Evolutionary conservation across 2,329 filamentous ascomycete species (phyloP), one percentile per base, ranked within the genome.

Genomic region (Esteya vermicola): DNA sequence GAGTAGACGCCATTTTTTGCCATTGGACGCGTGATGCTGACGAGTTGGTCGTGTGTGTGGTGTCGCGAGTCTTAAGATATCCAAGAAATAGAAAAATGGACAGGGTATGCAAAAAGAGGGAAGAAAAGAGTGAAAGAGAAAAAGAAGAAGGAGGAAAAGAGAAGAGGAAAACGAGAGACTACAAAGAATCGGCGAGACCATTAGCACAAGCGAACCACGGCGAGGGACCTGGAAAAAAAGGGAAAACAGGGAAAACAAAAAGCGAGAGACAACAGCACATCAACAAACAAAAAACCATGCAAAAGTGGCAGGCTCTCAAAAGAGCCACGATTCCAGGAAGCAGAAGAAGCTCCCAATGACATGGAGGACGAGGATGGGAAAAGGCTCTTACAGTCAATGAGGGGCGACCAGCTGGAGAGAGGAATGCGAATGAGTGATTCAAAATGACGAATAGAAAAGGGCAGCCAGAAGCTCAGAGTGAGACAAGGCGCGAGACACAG

Each of bases 1-100:
- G 71, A 60, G 72, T 75, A 46, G 68, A 64, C 51, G 69, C 65
- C 72, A 76, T 77, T 52, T 59, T 52, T 55, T 58, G 63, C 70
- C 70, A 75, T 75, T 64, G 63, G 63, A 9, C 30, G 14, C 18
- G 4, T 33, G 18, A 13, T 19, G 18, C 19, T 10, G 32, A 10
- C 8, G 32, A 10, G 4, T 18, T 19, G 6, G 30, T 9, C n/a
- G 25, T 7, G 25, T 13, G 25, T 26, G 25, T 26, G 25, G 8
- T 27, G 25, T 8, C 25, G 25, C 25, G 25, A 27, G 13, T 27
- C 25, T n/a, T n/a, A n/a, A n/a, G n/a, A n/a, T n/a, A n/a, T n/a
- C n/a, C n/a, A n/a, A n/a, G 26, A 28, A 28, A 14, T 6, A 14
- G 26, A 28, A 28, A 14, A 10, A 28, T 28, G 4, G 26, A 13